Conservation (phyloP, 768 basidiomycete species). For the Hortiboletus campestris region DNA sequence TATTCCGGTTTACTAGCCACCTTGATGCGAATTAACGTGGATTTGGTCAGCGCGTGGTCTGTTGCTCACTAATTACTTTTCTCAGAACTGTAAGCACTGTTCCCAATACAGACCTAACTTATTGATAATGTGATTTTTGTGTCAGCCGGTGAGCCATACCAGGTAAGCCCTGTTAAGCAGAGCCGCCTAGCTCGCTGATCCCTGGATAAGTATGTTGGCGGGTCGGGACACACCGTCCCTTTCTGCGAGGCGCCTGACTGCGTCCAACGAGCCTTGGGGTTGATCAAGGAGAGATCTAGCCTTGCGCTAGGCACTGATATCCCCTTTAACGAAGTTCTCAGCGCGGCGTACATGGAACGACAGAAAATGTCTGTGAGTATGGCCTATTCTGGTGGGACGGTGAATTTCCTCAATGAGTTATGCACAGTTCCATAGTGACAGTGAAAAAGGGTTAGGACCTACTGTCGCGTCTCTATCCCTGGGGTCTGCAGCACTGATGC, state of each 20-base stretch:
- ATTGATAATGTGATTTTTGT: not conserved
- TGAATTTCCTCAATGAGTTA: slow-evolving; percentile 3
- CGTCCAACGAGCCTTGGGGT: slow-evolving; percentile 52
- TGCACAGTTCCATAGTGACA: slow-evolving; percentile 74
- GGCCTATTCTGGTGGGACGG: not conserved
- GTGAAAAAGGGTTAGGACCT: slow-evolving; percentile 70
- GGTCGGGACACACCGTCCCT: slow-evolving; percentile 69
- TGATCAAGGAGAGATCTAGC: slow-evolving; percentile 56
- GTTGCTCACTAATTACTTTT: slow-evolving; percentile 78
- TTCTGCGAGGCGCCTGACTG: slow-evolving; percentile 57
- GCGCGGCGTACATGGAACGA: slow-evolving; percentile 81
- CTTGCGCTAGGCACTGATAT: slow-evolving; percentile 41
- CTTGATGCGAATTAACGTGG: slow-evolving; percentile 3
- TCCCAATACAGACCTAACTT: not conserved
- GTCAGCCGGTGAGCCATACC: slow-evolving; percentile 79
- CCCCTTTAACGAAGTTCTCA: slow-evolving; percentile 75
- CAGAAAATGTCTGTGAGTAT: slow-evolving; percentile 76
- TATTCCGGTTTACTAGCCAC: slow-evolving; percentile 26
- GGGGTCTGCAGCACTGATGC: slow-evolving; percentile 76
- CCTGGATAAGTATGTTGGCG: slow-evolving; percentile 65
- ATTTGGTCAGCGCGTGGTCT: slow-evolving; percentile 56
- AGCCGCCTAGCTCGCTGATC: slow-evolving; percentile 6
- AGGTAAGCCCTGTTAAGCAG: slow-evolving; percentile 40
- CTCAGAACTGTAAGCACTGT: slow-evolving; percentile 66
- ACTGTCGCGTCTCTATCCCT: slow-evolving; percentile 73